Evolutionary conservation across 2,329 filamentous ascomycete species (phyloP).

Genomic region (Seiridium cupressi): DNA sequence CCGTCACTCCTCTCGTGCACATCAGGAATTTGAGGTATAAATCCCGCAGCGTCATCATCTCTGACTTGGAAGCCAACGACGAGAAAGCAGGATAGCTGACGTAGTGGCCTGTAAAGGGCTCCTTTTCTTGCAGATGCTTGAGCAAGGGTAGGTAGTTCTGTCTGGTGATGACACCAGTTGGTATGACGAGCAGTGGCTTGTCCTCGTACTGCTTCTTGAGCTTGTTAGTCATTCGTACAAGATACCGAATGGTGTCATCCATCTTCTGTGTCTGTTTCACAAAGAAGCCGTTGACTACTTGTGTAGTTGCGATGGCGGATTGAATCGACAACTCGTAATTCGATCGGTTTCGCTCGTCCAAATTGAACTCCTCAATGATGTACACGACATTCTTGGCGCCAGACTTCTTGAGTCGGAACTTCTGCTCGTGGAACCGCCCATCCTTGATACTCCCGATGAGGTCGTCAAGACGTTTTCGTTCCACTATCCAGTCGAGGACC

Average conservation of each 20-base stretch:
- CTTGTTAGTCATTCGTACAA: conserved; percentile 68
- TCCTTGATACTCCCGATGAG: conserved; percentile 79
- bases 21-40: conserved; percentile 83
- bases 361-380: conserved; percentile 70
- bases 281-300: conserved; percentile 77
- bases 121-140: conserved; percentile 52
- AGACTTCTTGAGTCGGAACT: conserved; percentile 71
- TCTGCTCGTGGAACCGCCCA: conserved; percentile 80
- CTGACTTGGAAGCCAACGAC: conserved; percentile 71
- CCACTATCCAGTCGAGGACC: conserved; percentile 77
- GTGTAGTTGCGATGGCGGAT: conserved; percentile 73
- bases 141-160: conserved; percentile 66
- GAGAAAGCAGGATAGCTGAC: conserved; percentile 72
- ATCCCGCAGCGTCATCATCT: conserved; percentile 70
- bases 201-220: conserved; percentile 64
- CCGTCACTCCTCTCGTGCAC: conserved; percentile 72
- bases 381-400: conserved; percentile 78
- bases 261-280: conserved; percentile 73
- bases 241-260: conserved; percentile 75
- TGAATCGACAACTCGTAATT: conserved; percentile 66
- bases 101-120: conserved; percentile 52
- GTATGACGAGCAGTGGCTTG: conserved; percentile 60
- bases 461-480: conserved; percentile 79
- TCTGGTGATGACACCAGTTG: conserved; percentile 60
- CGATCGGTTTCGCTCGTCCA: conserved; percentile 51